Conservation (phyloP, 768 basidiomycete species). For the Termitomyces sp. region DNA sequence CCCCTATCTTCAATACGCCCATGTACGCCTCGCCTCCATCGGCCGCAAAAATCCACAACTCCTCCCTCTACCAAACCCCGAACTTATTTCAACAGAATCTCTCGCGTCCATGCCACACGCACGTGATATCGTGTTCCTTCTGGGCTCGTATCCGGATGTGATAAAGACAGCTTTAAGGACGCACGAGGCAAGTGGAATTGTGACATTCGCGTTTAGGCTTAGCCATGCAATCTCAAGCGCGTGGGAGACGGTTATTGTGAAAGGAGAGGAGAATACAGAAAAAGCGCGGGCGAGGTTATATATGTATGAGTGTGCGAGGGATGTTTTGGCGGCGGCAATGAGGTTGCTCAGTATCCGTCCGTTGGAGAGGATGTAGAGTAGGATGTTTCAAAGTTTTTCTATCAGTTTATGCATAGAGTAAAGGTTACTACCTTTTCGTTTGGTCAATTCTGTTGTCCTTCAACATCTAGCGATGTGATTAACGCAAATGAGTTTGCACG, state of each 20-base stretch:
- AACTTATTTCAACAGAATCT: conserved; percentile 62
- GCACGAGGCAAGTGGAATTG: conserved; percentile 86
- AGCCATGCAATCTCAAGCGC: conserved; percentile 87
- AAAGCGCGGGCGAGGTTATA: conserved; percentile 83
- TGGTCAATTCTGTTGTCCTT: neutral
- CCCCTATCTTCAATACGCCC: conserved; percentile 94
- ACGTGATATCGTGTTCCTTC: conserved; percentile 79
- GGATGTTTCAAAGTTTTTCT: neutral
- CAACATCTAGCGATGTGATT: neutral
- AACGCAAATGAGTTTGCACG: too few relatives aligned
- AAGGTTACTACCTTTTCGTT: neutral
- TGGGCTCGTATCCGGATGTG: conserved; percentile 88
- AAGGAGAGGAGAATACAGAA: conserved; percentile 69
- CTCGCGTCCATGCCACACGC: conserved; percentile 68
- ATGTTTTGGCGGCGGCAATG: conserved; percentile 87
- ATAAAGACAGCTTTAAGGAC: conserved; percentile 81
- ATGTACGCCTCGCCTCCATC: conserved; percentile 88
- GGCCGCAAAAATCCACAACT: conserved; percentile 89
- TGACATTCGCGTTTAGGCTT: conserved; percentile 84
- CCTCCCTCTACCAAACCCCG: conserved; percentile 63
- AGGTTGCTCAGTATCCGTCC: conserved; percentile 83
- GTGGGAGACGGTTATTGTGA: conserved; percentile 88
- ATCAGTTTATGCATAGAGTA: neutral
- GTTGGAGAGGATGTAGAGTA: conserved; percentile 79
- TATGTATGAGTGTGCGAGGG: conserved; percentile 83